Evolutionary conservation across 495 filamentous ascomycete genomes (phyloP).

Genomic region (Penicillium soppii): DNA sequence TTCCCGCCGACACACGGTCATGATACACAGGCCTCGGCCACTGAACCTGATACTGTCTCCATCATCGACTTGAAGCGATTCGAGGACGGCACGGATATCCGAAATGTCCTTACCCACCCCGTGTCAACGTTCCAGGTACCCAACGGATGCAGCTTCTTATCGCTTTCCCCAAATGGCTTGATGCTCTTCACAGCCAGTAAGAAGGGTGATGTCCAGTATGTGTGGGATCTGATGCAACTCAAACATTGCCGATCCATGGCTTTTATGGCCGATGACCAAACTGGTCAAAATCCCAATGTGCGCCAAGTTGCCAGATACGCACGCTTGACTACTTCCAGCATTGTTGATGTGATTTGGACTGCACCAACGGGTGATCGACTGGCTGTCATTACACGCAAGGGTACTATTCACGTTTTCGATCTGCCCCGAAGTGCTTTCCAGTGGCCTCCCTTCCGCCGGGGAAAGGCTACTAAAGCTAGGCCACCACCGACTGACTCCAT

Average conservation of each 20-base stretch:
- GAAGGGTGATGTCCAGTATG: constrained; percentile 87
- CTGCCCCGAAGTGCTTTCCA: constrained; percentile 78
- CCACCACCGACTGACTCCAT: constrained; percentile 27
- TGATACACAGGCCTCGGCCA: constrained; percentile 44
- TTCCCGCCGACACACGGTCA: constrained; percentile 80
- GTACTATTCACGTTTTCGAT: constrained; percentile 91
- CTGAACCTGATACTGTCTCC: constrained; percentile 78
- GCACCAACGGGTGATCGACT: constrained; percentile 74
- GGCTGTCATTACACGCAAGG: constrained; percentile 84
- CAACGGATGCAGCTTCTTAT: constrained; percentile 87
- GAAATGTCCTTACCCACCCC: constrained; percentile 51
- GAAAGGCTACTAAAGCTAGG: constrained; percentile 43
- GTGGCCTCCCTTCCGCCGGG: constrained; percentile 83
- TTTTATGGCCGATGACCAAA: constrained; percentile 39
- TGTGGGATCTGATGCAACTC: constrained; percentile 86
- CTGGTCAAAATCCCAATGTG: constrained; percentile 50
- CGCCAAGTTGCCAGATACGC: constrained; percentile 83
- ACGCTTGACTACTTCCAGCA: constrained; percentile 84
- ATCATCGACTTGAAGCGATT: constrained; percentile 76
- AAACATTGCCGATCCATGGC: constrained; percentile 42
- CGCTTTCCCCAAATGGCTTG: constrained; percentile 81
- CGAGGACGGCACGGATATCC: constrained; percentile 44
- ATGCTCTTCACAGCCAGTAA: constrained; percentile 84
- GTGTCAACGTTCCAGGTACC: constrained; percentile 77
- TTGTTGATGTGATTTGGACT: constrained; percentile 88